Evolutionary conservation across 192 early-diverging fungal genomes (phyloP).

Genomic region (Diversispora epigaea): DNA sequence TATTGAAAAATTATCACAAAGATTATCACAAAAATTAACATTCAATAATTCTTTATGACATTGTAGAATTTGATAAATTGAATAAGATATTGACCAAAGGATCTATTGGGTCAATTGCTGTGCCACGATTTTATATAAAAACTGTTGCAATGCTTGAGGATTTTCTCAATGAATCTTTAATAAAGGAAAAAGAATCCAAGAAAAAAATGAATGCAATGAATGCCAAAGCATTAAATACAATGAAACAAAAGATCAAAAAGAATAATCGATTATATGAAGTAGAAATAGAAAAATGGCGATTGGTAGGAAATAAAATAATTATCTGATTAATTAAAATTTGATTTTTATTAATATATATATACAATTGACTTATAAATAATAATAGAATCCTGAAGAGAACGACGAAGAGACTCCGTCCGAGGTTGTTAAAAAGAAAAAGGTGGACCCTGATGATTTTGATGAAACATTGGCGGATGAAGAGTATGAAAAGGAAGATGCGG

Average conservation of each 20-base stretch:
- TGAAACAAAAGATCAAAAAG: conserved; percentile 95
- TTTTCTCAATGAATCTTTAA: conserved; percentile 57
- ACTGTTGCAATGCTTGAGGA: conserved; percentile 77
- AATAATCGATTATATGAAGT: conserved; percentile 72
- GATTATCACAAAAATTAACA: background rate
- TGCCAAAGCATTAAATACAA: conserved; percentile 80
- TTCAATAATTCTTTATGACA: conserved; percentile 28
- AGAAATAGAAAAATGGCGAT: conserved; percentile 66
- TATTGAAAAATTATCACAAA: too few species aligned
- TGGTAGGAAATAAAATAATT: conserved; percentile 34
- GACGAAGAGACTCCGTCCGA: conserved; percentile 49
- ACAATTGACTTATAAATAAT: background rate
- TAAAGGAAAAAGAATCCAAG: conserved; percentile 67
- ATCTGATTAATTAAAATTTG: too few species aligned
- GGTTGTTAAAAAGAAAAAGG: conserved; percentile 41
- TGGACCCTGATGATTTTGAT: conserved; percentile 20
- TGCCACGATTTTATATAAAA: conserved; percentile 76
- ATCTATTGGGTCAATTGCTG: conserved; percentile 45
- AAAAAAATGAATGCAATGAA: conserved; percentile 85
- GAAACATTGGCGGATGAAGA: conserved; percentile 18
- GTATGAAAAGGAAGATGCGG: conserved; percentile 36
- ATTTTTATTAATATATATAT: too few species aligned
- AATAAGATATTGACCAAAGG: conserved; percentile 67
- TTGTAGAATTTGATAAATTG: conserved; percentile 84
- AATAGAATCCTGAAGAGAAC: conserved; percentile 42